A percentile compares a stretch with the other conserved stretches of the same genome.
Evolutionary conservation across 495 filamentous ascomycete species (phyloP).

Genomic region (Lichina pygmaea): DNA sequence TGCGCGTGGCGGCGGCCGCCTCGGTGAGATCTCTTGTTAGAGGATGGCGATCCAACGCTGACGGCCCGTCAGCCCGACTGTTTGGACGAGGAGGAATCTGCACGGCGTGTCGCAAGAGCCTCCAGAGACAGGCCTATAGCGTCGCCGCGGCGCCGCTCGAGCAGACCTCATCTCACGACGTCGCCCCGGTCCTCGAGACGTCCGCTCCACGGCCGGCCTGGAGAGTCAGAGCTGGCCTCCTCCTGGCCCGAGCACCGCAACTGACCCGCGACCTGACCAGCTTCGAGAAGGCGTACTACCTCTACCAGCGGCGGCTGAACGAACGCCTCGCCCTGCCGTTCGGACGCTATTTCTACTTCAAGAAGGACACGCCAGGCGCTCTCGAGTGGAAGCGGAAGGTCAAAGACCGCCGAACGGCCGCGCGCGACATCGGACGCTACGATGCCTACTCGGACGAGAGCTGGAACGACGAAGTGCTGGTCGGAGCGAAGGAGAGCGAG

Average conservation of each 20-base stretch:
- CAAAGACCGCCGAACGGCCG: conserved; percentile 41
- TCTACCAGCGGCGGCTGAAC: conserved; percentile 93
- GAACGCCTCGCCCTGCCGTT: conserved; percentile 80
- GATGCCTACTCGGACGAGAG: conserved; percentile 46
- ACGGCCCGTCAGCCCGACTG: no score
- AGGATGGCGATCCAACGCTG: no score
- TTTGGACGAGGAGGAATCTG: no score
- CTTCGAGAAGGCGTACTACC: conserved; percentile 79
- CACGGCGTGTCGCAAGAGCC: no score
- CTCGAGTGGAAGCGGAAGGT: conserved; percentile 79
- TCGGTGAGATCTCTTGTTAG: no score
- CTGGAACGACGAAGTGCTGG: conserved; percentile 84
- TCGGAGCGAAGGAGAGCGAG: conserved; percentile 34
- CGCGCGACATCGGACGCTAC: conserved; percentile 69
- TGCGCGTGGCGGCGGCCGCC: no score
- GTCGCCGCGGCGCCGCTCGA: no score
- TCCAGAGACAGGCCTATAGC: no score
- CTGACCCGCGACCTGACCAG: conserved; percentile 59
- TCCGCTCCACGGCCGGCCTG: no score
- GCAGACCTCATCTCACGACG: no score
- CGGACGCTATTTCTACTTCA: conserved; percentile 85
- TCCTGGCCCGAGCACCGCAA: conserved; percentile 69
- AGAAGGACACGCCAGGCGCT: conserved; percentile 59
- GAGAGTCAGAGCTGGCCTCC: conserved; percentile 39
- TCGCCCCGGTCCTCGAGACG: no score